A percentile compares a stretch with the other conserved stretches of the same genome.
Conservation (phyloP, 768 basidiomycete species). For the Xerocomus potaroensis region DNA sequence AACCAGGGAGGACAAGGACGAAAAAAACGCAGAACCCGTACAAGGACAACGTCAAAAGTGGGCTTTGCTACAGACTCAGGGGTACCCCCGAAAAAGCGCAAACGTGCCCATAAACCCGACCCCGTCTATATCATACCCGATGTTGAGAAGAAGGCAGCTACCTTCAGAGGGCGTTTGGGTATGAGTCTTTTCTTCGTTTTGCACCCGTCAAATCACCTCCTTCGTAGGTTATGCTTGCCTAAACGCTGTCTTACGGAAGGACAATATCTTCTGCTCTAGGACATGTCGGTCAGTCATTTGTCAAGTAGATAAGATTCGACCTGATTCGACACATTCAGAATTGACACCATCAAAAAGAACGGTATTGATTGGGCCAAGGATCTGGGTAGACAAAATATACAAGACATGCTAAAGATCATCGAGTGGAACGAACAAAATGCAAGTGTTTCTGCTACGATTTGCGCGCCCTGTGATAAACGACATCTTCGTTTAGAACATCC, state of each 20-base stretch:
- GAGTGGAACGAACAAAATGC: constrained; percentile 91
- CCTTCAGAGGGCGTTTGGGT: constrained; percentile 66
- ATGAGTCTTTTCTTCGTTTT: constrained; percentile 6
- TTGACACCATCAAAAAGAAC: constrained; percentile 74
- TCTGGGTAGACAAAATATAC: constrained; percentile 68
- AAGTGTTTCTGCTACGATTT: constrained; percentile 17
- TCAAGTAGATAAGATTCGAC: background rate
- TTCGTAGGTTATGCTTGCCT: constrained; percentile 70
- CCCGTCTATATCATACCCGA: constrained; percentile 67
- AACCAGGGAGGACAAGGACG: no score
- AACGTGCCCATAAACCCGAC: constrained; percentile 36
- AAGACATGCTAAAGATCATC: constrained; percentile 69
- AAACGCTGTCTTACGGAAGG: constrained; percentile 74
- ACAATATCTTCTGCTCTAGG: constrained; percentile 74
- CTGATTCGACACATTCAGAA: constrained; percentile 35
- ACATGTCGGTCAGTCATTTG: constrained; percentile 48
- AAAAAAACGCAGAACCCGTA: background rate
- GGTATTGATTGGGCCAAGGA: constrained; percentile 82
- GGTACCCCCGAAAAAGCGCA: constrained; percentile 24
- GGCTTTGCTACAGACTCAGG: constrained; percentile 2
- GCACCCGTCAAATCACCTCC: constrained; percentile 4
- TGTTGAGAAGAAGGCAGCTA: constrained; percentile 60
- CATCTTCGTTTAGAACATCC: constrained; percentile 48
- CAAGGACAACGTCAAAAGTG: no score
- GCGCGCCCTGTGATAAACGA: background rate